Base-by-base conservation (phyloP, 108 stramenopile species). In the Cyclotella sp. region DNA sequence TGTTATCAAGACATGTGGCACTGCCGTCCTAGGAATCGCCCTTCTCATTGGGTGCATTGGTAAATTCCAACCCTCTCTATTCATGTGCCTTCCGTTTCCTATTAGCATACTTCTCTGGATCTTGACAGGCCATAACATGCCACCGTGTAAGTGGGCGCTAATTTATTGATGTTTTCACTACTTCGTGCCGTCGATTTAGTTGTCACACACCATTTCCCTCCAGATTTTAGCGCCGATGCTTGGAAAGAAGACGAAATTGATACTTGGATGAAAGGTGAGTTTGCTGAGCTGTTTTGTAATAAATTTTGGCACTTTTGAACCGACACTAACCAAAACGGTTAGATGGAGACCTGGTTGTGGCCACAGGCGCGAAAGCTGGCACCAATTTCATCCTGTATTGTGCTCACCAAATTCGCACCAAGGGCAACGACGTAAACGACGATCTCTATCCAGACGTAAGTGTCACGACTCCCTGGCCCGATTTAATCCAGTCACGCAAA, bases 351-450 rank as follows among this genome's bases (percentile, higher is more conserved):
- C 78, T 86, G 10, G 82, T 86, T 26, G 73, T 86, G 3, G 67
- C 85, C 30, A 68, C 74, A 11, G 82, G 77, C 18, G 73, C 39
- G 1, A 86, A 86, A 60, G 28, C 46, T 30, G 85, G 85, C 52
- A 86, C 82, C 0, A 82, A 72, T 0, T 86, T 71, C 51, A 78
- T 86, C 76, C 70, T 72, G 4, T 86, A 82, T 59, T 86, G 85
- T 74, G 55, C 78, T 9, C 81, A 86, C 63, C 81, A 82, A 63
- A 86, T 86, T 55, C 78, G 85, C 22, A 73, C 72, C 62, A 83
- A 72, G 53, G 85, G 82, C 0, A 72, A 52, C 13, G 78, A 79
- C 46, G 40, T 70, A 24, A 24, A 78, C 41, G 82, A 82, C 30
- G 82, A 70, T 9, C 76, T 79, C 46, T 78, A 60, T 28, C 71